phyloP scores from a whole-genome alignment of 495 filamentous ascomycete species.

The Daldinia caldariorum region DNA sequence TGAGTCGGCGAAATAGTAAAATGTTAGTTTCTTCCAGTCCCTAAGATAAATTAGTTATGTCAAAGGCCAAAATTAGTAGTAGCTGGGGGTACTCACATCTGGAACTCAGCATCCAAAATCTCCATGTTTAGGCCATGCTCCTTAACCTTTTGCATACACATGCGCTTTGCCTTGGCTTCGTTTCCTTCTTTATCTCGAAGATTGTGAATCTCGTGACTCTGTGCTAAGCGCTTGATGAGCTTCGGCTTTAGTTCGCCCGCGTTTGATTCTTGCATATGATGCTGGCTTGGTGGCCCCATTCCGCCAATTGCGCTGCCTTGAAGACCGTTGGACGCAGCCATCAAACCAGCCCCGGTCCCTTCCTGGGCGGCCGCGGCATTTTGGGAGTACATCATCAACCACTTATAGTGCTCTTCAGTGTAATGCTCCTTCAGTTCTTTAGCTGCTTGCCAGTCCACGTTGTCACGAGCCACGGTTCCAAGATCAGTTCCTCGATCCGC shows the following conservation, averaged over 20 bases:
- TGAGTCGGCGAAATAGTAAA: constrained; percentile 97
- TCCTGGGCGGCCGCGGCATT: constrained; percentile 70
- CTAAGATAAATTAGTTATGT: constrained; percentile 56
- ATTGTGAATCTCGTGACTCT: constrained; percentile 85
- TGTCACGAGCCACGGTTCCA: constrained; percentile 87
- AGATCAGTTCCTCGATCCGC: constrained; percentile 96
- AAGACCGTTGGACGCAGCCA: constrained; percentile 67
- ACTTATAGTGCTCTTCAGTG: constrained; percentile 92
- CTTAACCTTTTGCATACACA: constrained; percentile 93
- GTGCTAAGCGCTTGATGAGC: constrained; percentile 92
- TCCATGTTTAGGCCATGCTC: constrained; percentile 98
- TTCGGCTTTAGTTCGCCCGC: constrained; percentile 87
- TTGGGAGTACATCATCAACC: constrained; percentile 96
- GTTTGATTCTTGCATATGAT: constrained; percentile 78
- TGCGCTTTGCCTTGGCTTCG: constrained; percentile 95
- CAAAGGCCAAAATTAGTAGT: not conserved
- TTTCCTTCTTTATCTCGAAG: constrained; percentile 95
- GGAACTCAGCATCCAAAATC: constrained; percentile 98
- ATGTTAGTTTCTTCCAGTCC: constrained; percentile 98
- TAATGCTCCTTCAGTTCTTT: constrained; percentile 89
- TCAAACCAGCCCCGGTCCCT: constrained; percentile 62
- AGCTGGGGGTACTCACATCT: constrained; percentile 74
- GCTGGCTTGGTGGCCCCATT: constrained; percentile 75
- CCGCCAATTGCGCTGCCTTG: constrained; percentile 75
- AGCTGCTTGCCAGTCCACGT: constrained; percentile 83